Base-by-base conservation (phyloP, 768 basidiomycete genomes). In the Nidularia pulvinata region DNA sequence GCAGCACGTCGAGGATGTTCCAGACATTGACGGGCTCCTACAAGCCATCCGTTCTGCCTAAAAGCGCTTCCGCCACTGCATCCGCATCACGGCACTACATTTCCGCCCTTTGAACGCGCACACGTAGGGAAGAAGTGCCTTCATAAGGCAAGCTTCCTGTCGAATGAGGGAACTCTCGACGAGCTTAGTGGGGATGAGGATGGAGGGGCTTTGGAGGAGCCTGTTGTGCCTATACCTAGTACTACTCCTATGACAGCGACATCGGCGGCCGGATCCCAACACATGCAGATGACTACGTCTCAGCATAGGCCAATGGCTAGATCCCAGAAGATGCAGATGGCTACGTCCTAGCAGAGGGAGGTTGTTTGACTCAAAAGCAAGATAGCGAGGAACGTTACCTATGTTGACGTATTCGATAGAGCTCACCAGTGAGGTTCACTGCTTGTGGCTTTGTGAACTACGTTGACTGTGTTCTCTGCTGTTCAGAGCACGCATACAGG, bases 401-500 rank as follows among this genome's bases (percentile, higher is more conserved):
- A 67, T 5, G 68, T 68, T 39, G 65, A 68, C 16, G 65, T 68
- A 1, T 43, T 60, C 16, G 46, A 51, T 7, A 55, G 57, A 2
- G 63, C 63, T 5, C 46, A 57, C 4, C 49, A 56, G 68, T 64
- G 42, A 46, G 55, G 43, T 43, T 33, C 14, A 44, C n/a, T 46
- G 13, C 47, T 5, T 11, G 9, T 34, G 37, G 5, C 22, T 46
- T 10, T 25, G 25, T 2, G 25, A n/a, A n/a, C n/a, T 1, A 7
- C 50, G 22, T 51, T 36, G 32, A 34, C 42, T 39, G 14, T 9
- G 36, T 7, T 37, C 16, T 6, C 9, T 50, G n/a, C 16, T 25
- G 42, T 7, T 52, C 48, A 88, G 86, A 39, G 81, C 86, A 0
- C 73, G 81, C 4, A 83, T 85, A 0, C 77, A 86, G 1, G 85